These are phyloP conservation scores for Diutina pseudorugosa DNA, from an alignment of 1,139 yeast genomes.

Conservation along the genomic window DNA sequence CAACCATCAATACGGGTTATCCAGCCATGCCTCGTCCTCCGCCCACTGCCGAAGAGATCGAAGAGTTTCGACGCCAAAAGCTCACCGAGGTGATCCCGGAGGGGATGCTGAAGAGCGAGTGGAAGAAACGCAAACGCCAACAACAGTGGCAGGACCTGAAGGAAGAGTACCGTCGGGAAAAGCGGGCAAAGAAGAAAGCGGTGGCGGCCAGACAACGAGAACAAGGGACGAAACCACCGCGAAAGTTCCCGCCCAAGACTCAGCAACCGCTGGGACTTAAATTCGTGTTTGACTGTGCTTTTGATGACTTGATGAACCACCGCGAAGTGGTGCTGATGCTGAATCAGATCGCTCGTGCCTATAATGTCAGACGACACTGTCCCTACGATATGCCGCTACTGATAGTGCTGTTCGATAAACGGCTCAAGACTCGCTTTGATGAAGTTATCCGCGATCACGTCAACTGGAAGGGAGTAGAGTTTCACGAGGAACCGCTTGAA, in stretches of 20 bases:
- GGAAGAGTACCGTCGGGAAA: slow-evolving; percentile 45
- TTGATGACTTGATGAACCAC: slow-evolving; percentile 79
- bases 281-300: slow-evolving; percentile 74
- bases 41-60: neutral
- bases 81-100: neutral
- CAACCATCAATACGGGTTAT: neutral
- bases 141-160: slow-evolving; percentile 54
- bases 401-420: slow-evolving; percentile 56
- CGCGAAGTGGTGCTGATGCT: slow-evolving; percentile 70
- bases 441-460: slow-evolving; percentile 44
- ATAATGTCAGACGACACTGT: slow-evolving; percentile 63
- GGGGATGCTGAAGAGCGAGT: slow-evolving; percentile 42
- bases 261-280: slow-evolving; percentile 36
- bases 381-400: slow-evolving; percentile 45
- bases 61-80: neutral
- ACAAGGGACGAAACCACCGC: slow-evolving; percentile 15
- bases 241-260: slow-evolving; percentile 17
- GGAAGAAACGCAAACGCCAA: slow-evolving; percentile 58
- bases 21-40: neutral
- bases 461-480: slow-evolving; percentile 53
- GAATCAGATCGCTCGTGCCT: slow-evolving; percentile 71
- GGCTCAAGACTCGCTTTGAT: slow-evolving; percentile 58
- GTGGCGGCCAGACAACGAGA: slow-evolving; percentile 22
- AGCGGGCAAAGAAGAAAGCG: slow-evolving; percentile 22
- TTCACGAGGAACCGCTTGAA: slow-evolving; percentile 35